Evolutionary conservation across 257 asterid species (phyloP).

Genomic region (Solanum habrochaites): DNA sequence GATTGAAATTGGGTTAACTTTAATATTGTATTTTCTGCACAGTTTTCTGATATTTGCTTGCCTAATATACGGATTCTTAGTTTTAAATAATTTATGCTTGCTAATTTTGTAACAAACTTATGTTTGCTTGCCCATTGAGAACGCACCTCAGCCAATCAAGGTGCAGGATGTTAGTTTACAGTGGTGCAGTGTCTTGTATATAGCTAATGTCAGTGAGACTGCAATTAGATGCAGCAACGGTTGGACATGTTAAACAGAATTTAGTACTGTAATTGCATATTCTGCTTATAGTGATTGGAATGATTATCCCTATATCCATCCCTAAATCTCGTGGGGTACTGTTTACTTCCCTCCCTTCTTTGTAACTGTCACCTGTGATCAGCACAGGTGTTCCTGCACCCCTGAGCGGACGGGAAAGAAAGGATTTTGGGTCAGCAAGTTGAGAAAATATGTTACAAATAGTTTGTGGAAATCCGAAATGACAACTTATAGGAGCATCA

Average conservation of each 20-base stretch:
- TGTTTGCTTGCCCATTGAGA: not conserved
- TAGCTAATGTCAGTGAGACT: not conserved
- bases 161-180: not conserved
- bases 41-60: too few species aligned
- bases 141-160: not conserved
- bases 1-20: not conserved
- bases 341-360: not conserved
- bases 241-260: not conserved
- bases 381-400: not conserved
- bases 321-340: not conserved
- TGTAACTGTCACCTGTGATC: not conserved
- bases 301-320: not conserved
- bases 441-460: not conserved
- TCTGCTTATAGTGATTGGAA: not conserved
- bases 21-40: not conserved
- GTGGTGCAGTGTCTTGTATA: not conserved
- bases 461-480: not conserved
- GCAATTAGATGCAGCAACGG: not conserved
- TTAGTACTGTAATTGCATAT: not conserved
- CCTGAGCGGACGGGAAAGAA: not conserved
- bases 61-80: too few species aligned
- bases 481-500: not conserved
- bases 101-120: too few species aligned
- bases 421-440: not conserved
- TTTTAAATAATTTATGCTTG: too few species aligned